A percentile compares a stretch with the other conserved stretches of the same genome.
phyloP scores from a whole-genome alignment of 495 filamentous ascomycete genomes.

The Aspergillus diversus region DNA sequence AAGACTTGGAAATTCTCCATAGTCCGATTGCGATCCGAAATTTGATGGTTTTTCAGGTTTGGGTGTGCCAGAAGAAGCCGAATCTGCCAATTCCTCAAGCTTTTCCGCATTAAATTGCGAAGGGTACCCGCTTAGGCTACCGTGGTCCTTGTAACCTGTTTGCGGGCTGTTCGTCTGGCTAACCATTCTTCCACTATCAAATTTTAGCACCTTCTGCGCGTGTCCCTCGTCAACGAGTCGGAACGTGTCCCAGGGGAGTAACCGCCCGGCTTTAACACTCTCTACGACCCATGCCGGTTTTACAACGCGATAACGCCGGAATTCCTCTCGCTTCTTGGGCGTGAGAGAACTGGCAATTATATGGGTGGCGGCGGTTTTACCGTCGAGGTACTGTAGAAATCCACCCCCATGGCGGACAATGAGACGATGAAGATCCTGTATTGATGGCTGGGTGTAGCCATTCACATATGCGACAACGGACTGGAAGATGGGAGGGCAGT shows the following conservation, averaged over 20 bases:
- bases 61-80: background rate
- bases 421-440: slow-evolving; percentile 82
- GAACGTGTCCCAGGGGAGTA: slow-evolving; percentile 85
- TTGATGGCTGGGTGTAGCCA: slow-evolving; percentile 89
- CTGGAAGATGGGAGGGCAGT: slow-evolving; percentile 83
- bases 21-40: slow-evolving; percentile 41
- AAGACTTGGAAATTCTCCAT: slow-evolving; percentile 52
- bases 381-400: slow-evolving; percentile 93
- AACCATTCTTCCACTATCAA: slow-evolving; percentile 68
- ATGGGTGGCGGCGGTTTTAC: slow-evolving; percentile 91
- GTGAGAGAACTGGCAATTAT: slow-evolving; percentile 90
- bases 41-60: slow-evolving; percentile 4
- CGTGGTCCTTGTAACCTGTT: slow-evolving; percentile 73
- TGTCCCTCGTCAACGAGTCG: slow-evolving; percentile 78
- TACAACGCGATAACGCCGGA: slow-evolving; percentile 83
- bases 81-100: background rate
- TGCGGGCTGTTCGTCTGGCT: slow-evolving; percentile 63
- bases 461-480: slow-evolving; percentile 88
- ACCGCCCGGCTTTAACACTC: slow-evolving; percentile 74
- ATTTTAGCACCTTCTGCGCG: slow-evolving; percentile 76
- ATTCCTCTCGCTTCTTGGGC: slow-evolving; percentile 89
- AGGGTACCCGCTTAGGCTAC: slow-evolving; percentile 76
- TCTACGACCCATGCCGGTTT: slow-evolving; percentile 97
- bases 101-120: slow-evolving; percentile 57
- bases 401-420: slow-evolving; percentile 90